A percentile compares a stretch with the other conserved stretches of the same genome.
These are phyloP conservation scores for Pseudonectria buxi DNA, from an alignment of 2,329 filamentous ascomycete species.

Conservation along the genomic window DNA sequence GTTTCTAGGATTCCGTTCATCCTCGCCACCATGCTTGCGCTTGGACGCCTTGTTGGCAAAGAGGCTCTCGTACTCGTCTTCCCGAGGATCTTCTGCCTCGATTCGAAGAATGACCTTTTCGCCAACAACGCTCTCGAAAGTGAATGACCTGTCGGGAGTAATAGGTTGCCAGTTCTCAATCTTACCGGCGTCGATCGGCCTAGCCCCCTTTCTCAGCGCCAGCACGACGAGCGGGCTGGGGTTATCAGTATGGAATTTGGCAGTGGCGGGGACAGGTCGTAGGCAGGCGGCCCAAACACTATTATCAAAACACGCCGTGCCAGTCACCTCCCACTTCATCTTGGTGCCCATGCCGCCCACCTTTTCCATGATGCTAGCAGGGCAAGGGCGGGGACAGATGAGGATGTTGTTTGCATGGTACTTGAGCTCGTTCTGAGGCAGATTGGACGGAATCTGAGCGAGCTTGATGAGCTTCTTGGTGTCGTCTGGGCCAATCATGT, in stretches of 20 bases:
- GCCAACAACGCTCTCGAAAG: slow-evolving; percentile 76
- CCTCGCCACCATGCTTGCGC: slow-evolving; percentile 50
- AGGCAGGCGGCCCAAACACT: slow-evolving; percentile 83
- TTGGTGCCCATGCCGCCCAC: slow-evolving; percentile 82
- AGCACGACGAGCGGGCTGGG: slow-evolving; percentile 73
- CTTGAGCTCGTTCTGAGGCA: slow-evolving; percentile 65
- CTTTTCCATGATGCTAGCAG: slow-evolving; percentile 66
- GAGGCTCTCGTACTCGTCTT: slow-evolving; percentile 57
- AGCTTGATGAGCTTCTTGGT: slow-evolving; percentile 65
- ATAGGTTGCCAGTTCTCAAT: slow-evolving; percentile 82
- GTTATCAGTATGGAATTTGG: slow-evolving; percentile 73
- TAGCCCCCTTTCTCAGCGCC: slow-evolving; percentile 66
- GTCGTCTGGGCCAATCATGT: slow-evolving; percentile 69
- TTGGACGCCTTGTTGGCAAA: slow-evolving; percentile 55
- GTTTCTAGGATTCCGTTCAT: slow-evolving; percentile 30
- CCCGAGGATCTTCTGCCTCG: slow-evolving; percentile 59
- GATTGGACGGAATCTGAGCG: slow-evolving; percentile 54
- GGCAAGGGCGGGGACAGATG: slow-evolving; percentile 73
- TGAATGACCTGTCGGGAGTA: slow-evolving; percentile 60
- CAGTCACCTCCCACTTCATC: slow-evolving; percentile 77
- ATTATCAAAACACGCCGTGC: slow-evolving; percentile 67
- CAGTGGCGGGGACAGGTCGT: slow-evolving; percentile 60
- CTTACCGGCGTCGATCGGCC: slow-evolving; percentile 70
- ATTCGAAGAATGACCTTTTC: slow-evolving; percentile 82
- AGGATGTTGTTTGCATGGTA: slow-evolving; percentile 85